Evolutionary conservation across 176 grass and related monocot species (phyloP).

Genomic region (Musa beccarii): DNA sequence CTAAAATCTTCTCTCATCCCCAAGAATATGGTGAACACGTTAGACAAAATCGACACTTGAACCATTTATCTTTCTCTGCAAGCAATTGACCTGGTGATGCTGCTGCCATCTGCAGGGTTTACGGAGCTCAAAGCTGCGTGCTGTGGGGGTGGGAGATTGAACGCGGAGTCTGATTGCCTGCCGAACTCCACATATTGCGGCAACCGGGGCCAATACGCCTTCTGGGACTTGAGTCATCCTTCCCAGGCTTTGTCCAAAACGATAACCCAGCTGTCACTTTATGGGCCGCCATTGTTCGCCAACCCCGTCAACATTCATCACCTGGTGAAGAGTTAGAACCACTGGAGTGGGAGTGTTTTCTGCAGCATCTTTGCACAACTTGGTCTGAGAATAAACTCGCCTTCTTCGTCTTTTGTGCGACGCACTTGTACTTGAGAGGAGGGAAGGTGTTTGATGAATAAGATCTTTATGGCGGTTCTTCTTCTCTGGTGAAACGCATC

Average conservation of each 20-base stretch:
- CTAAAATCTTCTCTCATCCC: not conserved
- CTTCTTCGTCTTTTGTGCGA: too few species aligned
- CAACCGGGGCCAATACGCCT: slow-evolving; percentile 11
- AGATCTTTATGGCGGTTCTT: too few species aligned
- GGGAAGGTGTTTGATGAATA: too few species aligned
- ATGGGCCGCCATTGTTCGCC: not conserved
- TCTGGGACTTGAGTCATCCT: slow-evolving; percentile 29
- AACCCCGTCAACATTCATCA: slow-evolving; percentile 17
- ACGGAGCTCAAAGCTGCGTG: slow-evolving; percentile 15
- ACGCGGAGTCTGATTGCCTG: slow-evolving; percentile 7
- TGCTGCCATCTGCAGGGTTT: slow-evolving; percentile 14
- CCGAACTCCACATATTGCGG: slow-evolving; percentile 18
- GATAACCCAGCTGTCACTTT: not conserved
- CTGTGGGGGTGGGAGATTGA: slow-evolving; percentile 22
- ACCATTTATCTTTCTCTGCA: not conserved
- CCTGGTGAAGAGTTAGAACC: slow-evolving; percentile 1
- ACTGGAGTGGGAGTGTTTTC: too few species aligned
- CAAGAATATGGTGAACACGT: slow-evolving; percentile 11
- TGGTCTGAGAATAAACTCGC: too few species aligned
- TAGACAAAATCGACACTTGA: too few species aligned
- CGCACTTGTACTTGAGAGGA: too few species aligned
- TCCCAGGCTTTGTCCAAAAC: slow-evolving; percentile 14
- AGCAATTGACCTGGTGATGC: not conserved
- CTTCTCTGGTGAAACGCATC: too few species aligned
- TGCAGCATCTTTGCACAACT: too few species aligned